phyloP scores from a whole-genome alignment of 106 monocot genomes.

The Allium cepa region DNA sequence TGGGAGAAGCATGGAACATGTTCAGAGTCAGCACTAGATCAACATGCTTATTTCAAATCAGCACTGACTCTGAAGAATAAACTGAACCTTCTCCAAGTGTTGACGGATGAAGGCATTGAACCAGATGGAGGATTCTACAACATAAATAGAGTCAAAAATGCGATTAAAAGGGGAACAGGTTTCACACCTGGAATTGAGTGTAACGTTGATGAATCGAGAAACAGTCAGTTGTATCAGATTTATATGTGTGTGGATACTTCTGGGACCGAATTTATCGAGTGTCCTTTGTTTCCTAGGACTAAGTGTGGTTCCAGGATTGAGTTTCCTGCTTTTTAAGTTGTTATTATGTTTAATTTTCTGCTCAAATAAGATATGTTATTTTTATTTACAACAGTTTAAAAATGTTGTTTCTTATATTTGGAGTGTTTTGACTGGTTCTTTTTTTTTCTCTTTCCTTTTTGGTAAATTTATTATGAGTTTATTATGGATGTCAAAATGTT shows the following conservation, averaged over 20 bases:
- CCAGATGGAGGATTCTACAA: conserved; percentile 25
- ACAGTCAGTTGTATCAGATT: conserved; percentile 46
- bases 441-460: too few relatives aligned
- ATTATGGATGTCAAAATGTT: too few relatives aligned
- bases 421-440: too few relatives aligned
- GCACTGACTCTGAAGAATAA: conserved; percentile 32
- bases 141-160: conserved; percentile 14
- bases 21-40: conserved; percentile 32
- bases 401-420: too few relatives aligned
- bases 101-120: conserved; percentile 19
- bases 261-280: conserved; percentile 27
- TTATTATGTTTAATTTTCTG: not conserved
- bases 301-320: conserved; percentile 22
- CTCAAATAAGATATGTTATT: too few relatives aligned
- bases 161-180: conserved; percentile 25
- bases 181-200: conserved; percentile 34
- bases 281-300: conserved; percentile 18
- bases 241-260: conserved; percentile 40
- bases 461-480: too few relatives aligned
- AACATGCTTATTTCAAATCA: conserved; percentile 45
- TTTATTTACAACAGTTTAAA: too few relatives aligned
- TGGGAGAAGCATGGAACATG: conserved; percentile 79
- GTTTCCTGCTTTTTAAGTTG: conserved; percentile 31
- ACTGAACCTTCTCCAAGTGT: conserved; percentile 21
- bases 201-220: conserved; percentile 26